Evolutionary conservation across 78 protist genomes (phyloP).

Genomic region (Protostelium mycophagum): DNA sequence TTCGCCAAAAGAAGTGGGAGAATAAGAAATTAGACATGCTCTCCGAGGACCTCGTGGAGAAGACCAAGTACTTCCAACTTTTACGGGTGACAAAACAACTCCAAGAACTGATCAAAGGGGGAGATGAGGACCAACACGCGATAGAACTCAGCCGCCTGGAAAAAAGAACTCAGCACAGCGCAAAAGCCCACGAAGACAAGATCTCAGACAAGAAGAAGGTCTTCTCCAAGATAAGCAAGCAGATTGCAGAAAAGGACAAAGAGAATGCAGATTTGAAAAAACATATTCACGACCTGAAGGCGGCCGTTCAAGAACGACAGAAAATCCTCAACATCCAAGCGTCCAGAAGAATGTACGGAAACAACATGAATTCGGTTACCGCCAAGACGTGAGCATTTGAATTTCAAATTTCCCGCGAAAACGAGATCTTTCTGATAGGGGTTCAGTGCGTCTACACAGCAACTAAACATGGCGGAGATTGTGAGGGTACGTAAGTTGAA

Average conservation of each 20-base stretch:
- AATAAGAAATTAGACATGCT: slow-evolving; percentile 19
- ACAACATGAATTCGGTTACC: neutral
- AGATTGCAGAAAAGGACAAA: neutral
- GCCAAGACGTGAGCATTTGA: neutral
- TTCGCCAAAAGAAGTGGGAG: slow-evolving; percentile 46
- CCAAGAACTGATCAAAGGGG: slow-evolving; percentile 40
- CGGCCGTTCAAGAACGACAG: neutral
- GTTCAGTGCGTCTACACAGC: neutral
- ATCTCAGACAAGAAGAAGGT: neutral
- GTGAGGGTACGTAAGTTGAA: neutral
- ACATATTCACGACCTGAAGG: neutral
- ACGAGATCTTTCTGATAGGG: neutral
- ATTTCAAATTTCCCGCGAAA: neutral
- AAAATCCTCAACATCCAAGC: neutral
- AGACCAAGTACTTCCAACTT: slow-evolving; percentile 47
- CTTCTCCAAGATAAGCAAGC: neutral
- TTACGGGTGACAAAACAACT: slow-evolving; percentile 66
- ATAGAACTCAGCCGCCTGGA: neutral
- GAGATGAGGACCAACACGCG: slow-evolving; percentile 6
- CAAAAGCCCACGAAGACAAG: neutral
- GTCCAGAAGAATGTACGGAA: neutral
- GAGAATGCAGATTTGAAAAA: neutral
- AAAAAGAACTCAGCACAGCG: neutral
- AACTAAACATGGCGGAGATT: neutral
- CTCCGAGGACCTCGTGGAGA: slow-evolving; percentile 6